Percentiles rank a stretch among this genome's conserved stretches.
phyloP scores from a whole-genome alignment of 164 flowering plant species.

The Vitis rotundifolia region DNA sequence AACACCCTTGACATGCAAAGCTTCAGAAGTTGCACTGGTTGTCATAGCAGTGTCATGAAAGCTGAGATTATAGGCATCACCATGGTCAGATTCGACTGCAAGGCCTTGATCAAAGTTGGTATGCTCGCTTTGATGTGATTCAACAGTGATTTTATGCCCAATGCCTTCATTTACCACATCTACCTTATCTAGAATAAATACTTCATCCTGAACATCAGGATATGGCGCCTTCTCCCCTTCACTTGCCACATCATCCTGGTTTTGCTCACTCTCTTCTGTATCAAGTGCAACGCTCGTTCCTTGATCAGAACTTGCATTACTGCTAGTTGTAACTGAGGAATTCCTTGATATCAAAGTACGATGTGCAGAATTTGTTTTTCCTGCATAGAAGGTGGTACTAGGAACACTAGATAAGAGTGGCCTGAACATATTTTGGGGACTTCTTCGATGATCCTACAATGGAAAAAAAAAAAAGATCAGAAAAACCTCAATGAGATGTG shows the following conservation, averaged over 20 bases:
- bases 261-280: constrained; percentile 65
- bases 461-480: constrained; percentile 1
- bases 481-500: background rate
- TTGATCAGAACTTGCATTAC: constrained; percentile 84
- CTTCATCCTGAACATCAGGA: constrained; percentile 53
- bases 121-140: constrained; percentile 19
- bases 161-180: constrained; percentile 40
- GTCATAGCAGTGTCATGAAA: constrained; percentile 20
- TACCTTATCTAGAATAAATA: constrained; percentile 61
- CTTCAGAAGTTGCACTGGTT: constrained; percentile 23
- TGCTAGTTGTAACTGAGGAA: constrained; percentile 83
- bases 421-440: constrained; percentile 93
- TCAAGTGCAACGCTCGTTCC: constrained; percentile 63
- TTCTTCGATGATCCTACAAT: constrained; percentile 74
- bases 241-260: constrained; percentile 50
- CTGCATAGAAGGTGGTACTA: constrained; percentile 71
- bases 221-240: constrained; percentile 36
- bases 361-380: constrained; percentile 61
- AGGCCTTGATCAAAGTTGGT: constrained; percentile 24
- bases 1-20: constrained; percentile 24
- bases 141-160: constrained; percentile 27
- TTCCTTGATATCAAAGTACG: constrained; percentile 63
- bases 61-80: constrained; percentile 27
- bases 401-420: constrained; percentile 97
- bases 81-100: constrained; percentile 24